A percentile compares a stretch with the other conserved stretches of the same genome.
Conservation (phyloP, 345 rosid species). For the Iberis pinnata region DNA sequence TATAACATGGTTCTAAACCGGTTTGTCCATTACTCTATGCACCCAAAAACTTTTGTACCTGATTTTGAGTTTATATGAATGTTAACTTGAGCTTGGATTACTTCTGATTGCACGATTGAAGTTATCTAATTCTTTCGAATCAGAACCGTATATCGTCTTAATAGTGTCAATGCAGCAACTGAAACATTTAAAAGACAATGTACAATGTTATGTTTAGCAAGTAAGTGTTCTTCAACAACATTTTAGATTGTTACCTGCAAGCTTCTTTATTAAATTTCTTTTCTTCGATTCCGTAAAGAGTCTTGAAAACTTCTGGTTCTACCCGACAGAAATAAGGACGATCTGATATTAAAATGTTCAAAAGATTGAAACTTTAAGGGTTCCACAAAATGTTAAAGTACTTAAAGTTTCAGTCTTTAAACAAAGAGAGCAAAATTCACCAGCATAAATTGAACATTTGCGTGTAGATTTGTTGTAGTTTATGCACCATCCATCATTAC, state of each 20-base stretch:
- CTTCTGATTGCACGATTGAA: constrained; percentile 42
- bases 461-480: constrained; percentile 71
- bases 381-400: too few species aligned
- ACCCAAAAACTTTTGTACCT: not conserved
- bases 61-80: not conserved
- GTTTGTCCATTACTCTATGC: too few species aligned
- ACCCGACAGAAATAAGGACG: constrained; percentile 88
- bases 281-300: constrained; percentile 48
- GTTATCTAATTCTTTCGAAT: constrained; percentile 47
- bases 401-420: not conserved
- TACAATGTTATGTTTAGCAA: constrained; percentile 20
- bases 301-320: constrained; percentile 48
- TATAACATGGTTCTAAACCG: too few species aligned
- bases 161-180: constrained; percentile 67
- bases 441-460: constrained; percentile 74
- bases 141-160: constrained; percentile 55
- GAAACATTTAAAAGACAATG: constrained; percentile 22
- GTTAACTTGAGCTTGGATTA: constrained; percentile 26
- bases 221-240: too few species aligned
- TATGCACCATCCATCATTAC: constrained; percentile 81
- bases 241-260: constrained; percentile 49
- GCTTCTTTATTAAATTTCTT: constrained; percentile 72
- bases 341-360: constrained; percentile 31
- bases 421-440: constrained; percentile 21
- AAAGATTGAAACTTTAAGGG: not conserved